Evolutionary conservation across 176 grass and related monocot species (phyloP), one percentile per base, ranked within the genome.

Genomic region (Bolboschoenus planiculmis): DNA sequence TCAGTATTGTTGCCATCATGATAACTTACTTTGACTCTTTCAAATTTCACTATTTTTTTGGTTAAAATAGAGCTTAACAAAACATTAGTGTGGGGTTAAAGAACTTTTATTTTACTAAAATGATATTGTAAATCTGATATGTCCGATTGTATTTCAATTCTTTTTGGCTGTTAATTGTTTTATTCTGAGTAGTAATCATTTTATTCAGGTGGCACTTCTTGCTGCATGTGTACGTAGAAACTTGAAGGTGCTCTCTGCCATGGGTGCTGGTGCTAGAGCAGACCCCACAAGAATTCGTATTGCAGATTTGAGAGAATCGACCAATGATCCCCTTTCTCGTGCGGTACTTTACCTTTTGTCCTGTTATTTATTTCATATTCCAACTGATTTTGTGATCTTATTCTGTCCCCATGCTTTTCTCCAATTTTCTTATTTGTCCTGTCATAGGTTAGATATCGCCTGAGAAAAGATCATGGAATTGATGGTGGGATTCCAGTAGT

Each of bases 201-300:
- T 80, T 37, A 62, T 81, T 68, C 81, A 99, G 92, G 96, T 95
- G 65, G 82, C 96, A 80, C 92, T 99, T 30, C 90, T 99, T 56
- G 91, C 89, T 43, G 91, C 92, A 82, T 99, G 96, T 10, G 84
- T 90, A 27, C 85, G 56, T 70, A 95, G 86, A 87, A 89, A 89
- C 83, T 83, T 95, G 78, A 93, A 80, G 77, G 90, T 99, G 80
- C 85, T 99, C 66, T 93, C 96, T 79, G 92, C 96, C 85, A 99
- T 93, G 96, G 96, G 96, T 0, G 96, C 96, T 57, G 96, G 96
- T 80, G 96, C 92, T 79, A 89, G 92, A 87, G 92, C 92, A 6
- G 96, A 99, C 62, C 96, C 96, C n/a, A 99, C 96, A 68, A 74
- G 92, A 88, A 95, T 99, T 66, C 89, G 91, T 90, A 74, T 99